Conservation (phyloP, 805 yeast genomes). For the Wickerhamomyces chambardii region DNA sequence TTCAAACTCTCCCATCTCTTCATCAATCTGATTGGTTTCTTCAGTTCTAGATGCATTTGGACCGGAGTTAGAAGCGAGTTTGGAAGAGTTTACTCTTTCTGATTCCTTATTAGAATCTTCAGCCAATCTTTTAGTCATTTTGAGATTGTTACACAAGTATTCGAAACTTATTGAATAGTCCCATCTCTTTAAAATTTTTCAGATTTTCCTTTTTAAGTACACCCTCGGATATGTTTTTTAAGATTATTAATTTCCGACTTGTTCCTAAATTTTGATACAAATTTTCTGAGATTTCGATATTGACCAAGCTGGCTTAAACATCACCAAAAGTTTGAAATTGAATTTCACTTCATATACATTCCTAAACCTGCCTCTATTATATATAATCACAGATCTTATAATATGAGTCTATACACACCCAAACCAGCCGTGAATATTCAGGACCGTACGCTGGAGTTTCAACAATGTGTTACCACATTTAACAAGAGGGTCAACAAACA, state of each 20-base stretch:
- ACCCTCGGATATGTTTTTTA: no score
- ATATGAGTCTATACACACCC: constrained; percentile 6
- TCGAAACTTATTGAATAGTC: no score
- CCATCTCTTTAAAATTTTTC: no score
- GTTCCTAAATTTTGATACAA: no score
- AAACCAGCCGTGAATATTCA: constrained; percentile 29
- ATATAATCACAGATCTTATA: no score
- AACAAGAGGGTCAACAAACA: constrained; percentile 43
- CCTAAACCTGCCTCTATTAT: no score
- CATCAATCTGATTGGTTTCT: constrained; percentile 31
- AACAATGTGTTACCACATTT: constrained; percentile 78
- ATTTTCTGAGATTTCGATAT: no score
- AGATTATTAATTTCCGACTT: no score
- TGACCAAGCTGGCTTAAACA: no score
- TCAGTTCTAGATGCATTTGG: constrained; percentile 10
- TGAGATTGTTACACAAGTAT: not conserved
- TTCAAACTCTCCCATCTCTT: constrained; percentile 78
- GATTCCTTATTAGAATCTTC: constrained; percentile 6
- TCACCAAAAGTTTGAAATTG: no score
- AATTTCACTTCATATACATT: no score
- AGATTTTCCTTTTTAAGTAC: no score
- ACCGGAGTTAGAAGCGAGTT: constrained; percentile 6
- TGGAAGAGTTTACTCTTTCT: constrained; percentile 16
- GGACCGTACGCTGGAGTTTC: constrained; percentile 89
- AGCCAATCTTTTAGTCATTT: constrained; percentile 19